Evolutionary conservation across 768 basidiomycete species (phyloP).

Genomic region (Rhodotorula sphaerocarpa): DNA sequence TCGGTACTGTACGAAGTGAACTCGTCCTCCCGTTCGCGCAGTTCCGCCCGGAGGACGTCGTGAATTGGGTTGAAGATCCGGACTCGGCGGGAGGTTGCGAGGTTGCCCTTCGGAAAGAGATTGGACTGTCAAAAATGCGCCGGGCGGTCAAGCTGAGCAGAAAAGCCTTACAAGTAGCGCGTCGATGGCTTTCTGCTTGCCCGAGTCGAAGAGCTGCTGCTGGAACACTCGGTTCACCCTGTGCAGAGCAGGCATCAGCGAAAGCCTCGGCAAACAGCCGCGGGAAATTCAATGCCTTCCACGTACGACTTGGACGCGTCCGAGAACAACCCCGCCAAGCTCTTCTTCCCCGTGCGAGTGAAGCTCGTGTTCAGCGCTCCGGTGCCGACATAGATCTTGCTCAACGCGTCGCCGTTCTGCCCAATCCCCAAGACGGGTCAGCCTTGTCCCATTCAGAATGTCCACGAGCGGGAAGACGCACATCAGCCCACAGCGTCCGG

Average conservation of each 20-base stretch:
- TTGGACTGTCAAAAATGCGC: neutral
- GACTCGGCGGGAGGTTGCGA: constrained; percentile 76
- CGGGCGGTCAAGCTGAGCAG: neutral
- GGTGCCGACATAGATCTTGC: constrained; percentile 79
- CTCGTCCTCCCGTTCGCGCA: constrained; percentile 64
- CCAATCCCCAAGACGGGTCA: neutral
- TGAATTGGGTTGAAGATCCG: constrained; percentile 90
- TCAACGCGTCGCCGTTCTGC: constrained; percentile 82
- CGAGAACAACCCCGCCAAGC: constrained; percentile 63
- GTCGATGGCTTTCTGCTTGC: constrained; percentile 88
- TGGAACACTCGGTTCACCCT: constrained; percentile 70
- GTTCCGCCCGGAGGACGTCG: constrained; percentile 65
- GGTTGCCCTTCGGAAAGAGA: constrained; percentile 63
- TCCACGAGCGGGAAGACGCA: constrained; percentile 40
- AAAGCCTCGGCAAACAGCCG: neutral
- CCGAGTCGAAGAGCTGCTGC: constrained; percentile 93
- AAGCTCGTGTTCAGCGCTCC: constrained; percentile 85
- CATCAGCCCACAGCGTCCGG: constrained; percentile 85
- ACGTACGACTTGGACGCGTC: constrained; percentile 79
- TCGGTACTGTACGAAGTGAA: constrained; percentile 71
- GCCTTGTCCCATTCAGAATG: neutral
- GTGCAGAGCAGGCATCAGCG: no score
- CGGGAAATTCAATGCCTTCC: no score
- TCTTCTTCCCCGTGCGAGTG: constrained; percentile 88
- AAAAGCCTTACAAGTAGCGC: constrained; percentile 68